Evolutionary conservation across 352 stramenopile species (phyloP).

Genomic region (Globisporangium polare): DNA sequence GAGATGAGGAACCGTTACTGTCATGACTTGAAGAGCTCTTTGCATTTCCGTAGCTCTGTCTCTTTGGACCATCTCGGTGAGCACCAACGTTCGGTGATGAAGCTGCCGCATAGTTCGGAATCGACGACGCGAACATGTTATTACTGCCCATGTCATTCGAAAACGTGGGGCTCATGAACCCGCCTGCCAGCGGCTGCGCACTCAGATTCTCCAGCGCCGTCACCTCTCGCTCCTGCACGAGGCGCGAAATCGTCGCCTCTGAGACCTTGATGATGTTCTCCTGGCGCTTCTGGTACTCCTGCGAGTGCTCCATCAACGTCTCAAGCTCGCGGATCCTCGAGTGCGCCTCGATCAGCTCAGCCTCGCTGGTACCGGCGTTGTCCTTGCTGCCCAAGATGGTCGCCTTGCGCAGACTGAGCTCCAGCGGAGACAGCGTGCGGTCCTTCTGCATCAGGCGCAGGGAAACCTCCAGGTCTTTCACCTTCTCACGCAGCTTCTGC

Average conservation of each 20-base stretch:
- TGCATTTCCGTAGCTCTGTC: background rate
- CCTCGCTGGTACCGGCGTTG: slow-evolving; percentile 32
- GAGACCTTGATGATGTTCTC: slow-evolving; percentile 64
- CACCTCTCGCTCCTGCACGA: slow-evolving; percentile 54
- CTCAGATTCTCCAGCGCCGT: slow-evolving; percentile 43
- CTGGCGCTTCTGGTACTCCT: slow-evolving; percentile 57
- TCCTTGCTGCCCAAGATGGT: slow-evolving; percentile 53
- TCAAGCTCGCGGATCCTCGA: slow-evolving; percentile 56
- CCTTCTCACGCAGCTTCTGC: slow-evolving; percentile 67
- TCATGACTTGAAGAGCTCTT: background rate
- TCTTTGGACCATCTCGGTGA: background rate
- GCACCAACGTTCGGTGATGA: background rate
- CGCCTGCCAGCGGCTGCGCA: slow-evolving; percentile 23
- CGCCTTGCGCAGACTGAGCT: slow-evolving; percentile 59
- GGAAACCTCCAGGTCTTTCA: slow-evolving; percentile 69
- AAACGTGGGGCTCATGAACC: background rate
- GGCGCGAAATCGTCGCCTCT: slow-evolving; percentile 51
- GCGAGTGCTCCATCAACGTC: slow-evolving; percentile 43
- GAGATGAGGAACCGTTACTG: background rate
- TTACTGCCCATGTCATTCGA: background rate
- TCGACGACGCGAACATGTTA: slow-evolving; percentile 1
- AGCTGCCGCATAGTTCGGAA: background rate
- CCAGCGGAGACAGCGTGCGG: slow-evolving; percentile 49
- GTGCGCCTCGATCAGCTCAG: slow-evolving; percentile 52
- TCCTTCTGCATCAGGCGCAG: slow-evolving; percentile 63